Conservation (phyloP, 176 grass and related monocot species). For the Bromus sterilis region DNA sequence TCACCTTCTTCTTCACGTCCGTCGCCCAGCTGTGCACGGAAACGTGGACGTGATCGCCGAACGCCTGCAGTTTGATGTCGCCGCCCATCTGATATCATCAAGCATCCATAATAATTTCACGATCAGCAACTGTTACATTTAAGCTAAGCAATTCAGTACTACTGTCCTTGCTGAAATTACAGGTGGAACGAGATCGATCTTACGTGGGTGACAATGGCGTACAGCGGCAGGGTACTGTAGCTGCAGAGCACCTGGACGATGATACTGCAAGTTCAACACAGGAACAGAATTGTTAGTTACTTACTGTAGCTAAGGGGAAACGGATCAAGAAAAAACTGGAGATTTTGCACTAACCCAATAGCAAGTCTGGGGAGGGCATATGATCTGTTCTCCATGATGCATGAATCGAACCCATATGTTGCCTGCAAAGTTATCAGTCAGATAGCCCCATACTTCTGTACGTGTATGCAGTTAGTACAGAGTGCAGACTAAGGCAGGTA, state of each 20-base stretch:
- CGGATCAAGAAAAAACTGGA: not conserved
- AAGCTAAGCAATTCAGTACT: not conserved
- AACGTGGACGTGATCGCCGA: slow-evolving; percentile 28
- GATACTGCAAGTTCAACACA: slow-evolving; percentile 23
- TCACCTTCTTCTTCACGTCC: slow-evolving; percentile 10
- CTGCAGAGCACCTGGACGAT: slow-evolving; percentile 62
- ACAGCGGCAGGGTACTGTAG: slow-evolving; percentile 63
- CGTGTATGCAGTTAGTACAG: not conserved
- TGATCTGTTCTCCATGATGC: slow-evolving; percentile 51
- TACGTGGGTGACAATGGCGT: slow-evolving; percentile 62
- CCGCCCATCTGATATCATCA: slow-evolving; percentile 42
- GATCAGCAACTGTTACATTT: not conserved
- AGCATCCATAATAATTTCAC: not conserved
- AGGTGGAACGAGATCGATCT: not conserved
- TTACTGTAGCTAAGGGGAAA: not conserved
- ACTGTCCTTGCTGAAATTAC: not conserved
- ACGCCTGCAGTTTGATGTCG: slow-evolving; percentile 46
- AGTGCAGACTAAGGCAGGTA: not conserved
- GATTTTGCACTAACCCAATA: slow-evolving; percentile 30
- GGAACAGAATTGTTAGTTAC: not conserved
- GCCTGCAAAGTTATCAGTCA: slow-evolving; percentile 16
- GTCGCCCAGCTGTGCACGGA: slow-evolving; percentile 43
- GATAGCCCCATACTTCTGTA: not conserved
- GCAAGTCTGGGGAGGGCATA: slow-evolving; percentile 52
- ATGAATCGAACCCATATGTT: slow-evolving; percentile 64